These are phyloP conservation scores for Sherardia arvensis DNA, from an alignment of 257 asterid species.

Conservation along the genomic window DNA sequence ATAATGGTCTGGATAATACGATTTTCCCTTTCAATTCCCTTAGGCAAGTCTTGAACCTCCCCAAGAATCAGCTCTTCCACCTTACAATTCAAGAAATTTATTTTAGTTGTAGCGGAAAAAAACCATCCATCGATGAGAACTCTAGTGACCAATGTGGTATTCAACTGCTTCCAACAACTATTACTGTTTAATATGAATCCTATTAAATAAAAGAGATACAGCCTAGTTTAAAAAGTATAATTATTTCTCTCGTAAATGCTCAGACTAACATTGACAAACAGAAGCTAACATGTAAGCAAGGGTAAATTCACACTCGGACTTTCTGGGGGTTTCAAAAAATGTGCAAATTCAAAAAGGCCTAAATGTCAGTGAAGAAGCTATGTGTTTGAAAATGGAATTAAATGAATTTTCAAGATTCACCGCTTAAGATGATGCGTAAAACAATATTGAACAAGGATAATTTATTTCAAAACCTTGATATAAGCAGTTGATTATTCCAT, in stretches of 20 bases:
- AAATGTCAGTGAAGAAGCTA: neutral
- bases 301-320: neutral
- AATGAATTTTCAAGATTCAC: neutral
- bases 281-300: neutral
- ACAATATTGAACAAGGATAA: neutral
- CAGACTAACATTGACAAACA: neutral
- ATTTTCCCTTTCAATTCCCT: slow-evolving; percentile 87
- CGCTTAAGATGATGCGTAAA: neutral
- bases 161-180: neutral
- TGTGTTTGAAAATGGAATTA: neutral
- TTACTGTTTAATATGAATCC: neutral
- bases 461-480: neutral
- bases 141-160: neutral
- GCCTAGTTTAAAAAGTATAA: neutral
- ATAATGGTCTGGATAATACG: slow-evolving; percentile 76
- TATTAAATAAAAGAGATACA: neutral
- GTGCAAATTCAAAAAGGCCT: neutral
- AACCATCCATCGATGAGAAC: neutral
- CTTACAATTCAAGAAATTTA: slow-evolving; percentile 22
- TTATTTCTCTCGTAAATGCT: neutral
- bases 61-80: slow-evolving; percentile 79
- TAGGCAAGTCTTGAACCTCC: slow-evolving; percentile 54
- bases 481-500: neutral
- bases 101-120: neutral
- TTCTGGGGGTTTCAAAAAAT: neutral